Conservation (phyloP, 1,139 yeast genomes). For the Scheffersomyces stambukii region DNA sequence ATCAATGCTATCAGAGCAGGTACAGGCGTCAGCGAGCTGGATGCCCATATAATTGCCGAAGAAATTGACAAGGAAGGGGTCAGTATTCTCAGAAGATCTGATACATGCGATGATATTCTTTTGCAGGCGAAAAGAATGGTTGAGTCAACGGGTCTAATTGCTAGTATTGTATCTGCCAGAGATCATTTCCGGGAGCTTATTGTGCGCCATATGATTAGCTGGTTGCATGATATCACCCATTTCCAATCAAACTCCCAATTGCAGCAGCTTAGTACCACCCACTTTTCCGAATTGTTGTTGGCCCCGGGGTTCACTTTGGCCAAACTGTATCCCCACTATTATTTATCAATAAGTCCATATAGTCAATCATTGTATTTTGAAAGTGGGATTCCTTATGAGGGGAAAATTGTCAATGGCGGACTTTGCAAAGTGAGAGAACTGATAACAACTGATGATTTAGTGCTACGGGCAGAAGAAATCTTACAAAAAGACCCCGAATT, state of each 20-base stretch:
- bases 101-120: conserved; percentile 16
- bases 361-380: conserved; percentile 22
- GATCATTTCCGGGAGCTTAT: conserved; percentile 49
- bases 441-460: conserved; percentile 17
- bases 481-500: conserved; percentile 1
- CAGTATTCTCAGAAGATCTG: conserved; percentile 21
- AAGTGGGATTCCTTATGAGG: conserved; percentile 28
- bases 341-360: no score
- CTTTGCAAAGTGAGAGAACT: no score
- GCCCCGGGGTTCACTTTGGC: conserved; percentile 23
- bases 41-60: conserved; percentile 30
- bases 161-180: conserved; percentile 46
- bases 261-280: conserved; percentile 18
- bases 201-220: conserved; percentile 38
- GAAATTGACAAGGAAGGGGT: conserved; percentile 33
- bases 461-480: conserved; percentile 9
- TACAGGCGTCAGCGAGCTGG: conserved; percentile 17
- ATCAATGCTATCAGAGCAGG: conserved; percentile 37
- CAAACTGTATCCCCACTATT: conserved; percentile 23
- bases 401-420: conserved; percentile 22
- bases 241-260: conserved; percentile 22
- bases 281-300: conserved; percentile 26
- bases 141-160: conserved; percentile 50
- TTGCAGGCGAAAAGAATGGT: conserved; percentile 27
- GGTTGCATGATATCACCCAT: conserved; percentile 44